Evolutionary conservation across 768 basidiomycete genomes (phyloP).

Genomic region (Aureoboletus auriporus): DNA sequence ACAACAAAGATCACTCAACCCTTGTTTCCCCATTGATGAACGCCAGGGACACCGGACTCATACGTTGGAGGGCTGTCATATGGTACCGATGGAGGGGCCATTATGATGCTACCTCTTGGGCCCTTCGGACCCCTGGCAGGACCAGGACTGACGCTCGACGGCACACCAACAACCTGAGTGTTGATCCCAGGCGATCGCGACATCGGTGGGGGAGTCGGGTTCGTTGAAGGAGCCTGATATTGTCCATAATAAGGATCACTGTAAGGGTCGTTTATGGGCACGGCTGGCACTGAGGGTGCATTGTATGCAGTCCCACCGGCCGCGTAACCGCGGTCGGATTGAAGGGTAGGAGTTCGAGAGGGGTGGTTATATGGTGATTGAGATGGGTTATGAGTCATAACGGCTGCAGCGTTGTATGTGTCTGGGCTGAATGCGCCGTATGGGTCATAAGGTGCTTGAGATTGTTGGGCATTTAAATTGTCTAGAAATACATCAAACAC

Average conservation of each 20-base stretch:
- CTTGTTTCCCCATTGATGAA: conserved; percentile 51
- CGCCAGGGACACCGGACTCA: conserved; percentile 47
- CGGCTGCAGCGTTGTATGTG: conserved; percentile 35
- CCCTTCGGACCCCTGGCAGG: conserved; percentile 43
- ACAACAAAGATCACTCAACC: conserved; percentile 9
- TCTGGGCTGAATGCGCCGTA: conserved; percentile 40
- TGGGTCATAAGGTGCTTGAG: conserved; percentile 50
- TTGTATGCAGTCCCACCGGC: conserved; percentile 58
- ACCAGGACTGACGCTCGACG: conserved; percentile 35
- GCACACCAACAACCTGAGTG: conserved; percentile 28
- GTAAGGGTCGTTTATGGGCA: conserved; percentile 32
- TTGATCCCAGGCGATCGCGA: conserved; percentile 37
- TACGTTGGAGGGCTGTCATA: conserved; percentile 66
- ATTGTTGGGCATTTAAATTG: conserved; percentile 48
- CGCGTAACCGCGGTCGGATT: conserved; percentile 52
- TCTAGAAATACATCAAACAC: conserved; percentile 35
- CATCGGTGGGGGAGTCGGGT: conserved; percentile 27
- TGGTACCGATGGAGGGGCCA: conserved; percentile 18
- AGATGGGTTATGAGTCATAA: conserved; percentile 9
- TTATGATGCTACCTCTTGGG: conserved; percentile 25
- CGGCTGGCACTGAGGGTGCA: conserved; percentile 38
- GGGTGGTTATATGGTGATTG: conserved; percentile 13
- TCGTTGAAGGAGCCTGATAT: conserved; percentile 12
- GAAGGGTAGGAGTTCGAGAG: conserved; percentile 14
- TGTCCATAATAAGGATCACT: conserved; percentile 27